Evolutionary conservation across 495 filamentous ascomycete species (phyloP).

Genomic region (Lophiostoma macrostomum): DNA sequence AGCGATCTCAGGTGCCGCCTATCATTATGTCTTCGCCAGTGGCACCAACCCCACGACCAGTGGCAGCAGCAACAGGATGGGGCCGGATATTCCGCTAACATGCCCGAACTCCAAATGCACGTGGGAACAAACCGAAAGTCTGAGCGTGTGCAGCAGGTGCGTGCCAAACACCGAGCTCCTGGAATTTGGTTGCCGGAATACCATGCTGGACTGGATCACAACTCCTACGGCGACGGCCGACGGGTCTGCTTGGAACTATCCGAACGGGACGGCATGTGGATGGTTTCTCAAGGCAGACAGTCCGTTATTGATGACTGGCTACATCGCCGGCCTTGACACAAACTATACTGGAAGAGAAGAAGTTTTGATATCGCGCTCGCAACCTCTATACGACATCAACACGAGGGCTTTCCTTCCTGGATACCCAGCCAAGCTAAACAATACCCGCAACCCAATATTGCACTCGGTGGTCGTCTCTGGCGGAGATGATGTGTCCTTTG

Average conservation of each 20-base stretch:
- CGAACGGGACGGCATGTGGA: constrained; percentile 22
- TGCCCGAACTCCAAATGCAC: constrained; percentile 27
- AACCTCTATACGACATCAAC: constrained; percentile 15
- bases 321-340: constrained; percentile 4
- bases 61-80: constrained; percentile 1
- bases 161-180: constrained; percentile 13
- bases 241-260: constrained; percentile 1
- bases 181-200: constrained; percentile 10
- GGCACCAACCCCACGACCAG: constrained; percentile 9
- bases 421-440: constrained; percentile 10
- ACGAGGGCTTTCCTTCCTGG: constrained; percentile 11
- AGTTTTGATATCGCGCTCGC: constrained; percentile 7
- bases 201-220: constrained; percentile 11
- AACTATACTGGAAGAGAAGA: constrained; percentile 21
- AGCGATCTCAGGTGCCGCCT: constrained; percentile 11
- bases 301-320: constrained; percentile 18
- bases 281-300: constrained; percentile 12
- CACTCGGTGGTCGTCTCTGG: constrained; percentile 17
- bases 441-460: constrained; percentile 13
- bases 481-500: background rate
- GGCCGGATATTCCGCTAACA: constrained; percentile 9
- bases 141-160: constrained; percentile 22
- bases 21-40: constrained; percentile 14
- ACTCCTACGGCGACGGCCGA: constrained; percentile 1
- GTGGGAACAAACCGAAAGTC: constrained; percentile 21